A percentile compares a stretch with the other conserved stretches of the same genome.
These are phyloP conservation scores for Bryoerythrophyllum caledonicum DNA, from an alignment of 225 moss, liverwort and hornwort species.

Conservation along the genomic window DNA sequence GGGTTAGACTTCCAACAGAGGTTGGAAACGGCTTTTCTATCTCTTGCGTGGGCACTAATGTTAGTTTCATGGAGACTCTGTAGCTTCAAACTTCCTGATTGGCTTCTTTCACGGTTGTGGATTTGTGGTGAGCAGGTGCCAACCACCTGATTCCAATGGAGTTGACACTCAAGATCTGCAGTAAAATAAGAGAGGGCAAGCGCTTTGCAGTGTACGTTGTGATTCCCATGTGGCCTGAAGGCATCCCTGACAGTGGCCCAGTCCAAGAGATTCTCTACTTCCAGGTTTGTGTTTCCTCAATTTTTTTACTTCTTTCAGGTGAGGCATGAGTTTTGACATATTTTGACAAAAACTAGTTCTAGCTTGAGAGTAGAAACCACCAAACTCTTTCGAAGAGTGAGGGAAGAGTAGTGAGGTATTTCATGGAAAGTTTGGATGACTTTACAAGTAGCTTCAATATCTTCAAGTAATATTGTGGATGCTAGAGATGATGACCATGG, in stretches of 20 bases:
- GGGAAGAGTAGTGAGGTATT: no score
- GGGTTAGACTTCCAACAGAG: no score
- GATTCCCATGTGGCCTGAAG: constrained; percentile 96
- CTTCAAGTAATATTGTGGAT: background rate
- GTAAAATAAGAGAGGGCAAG: constrained; percentile 73
- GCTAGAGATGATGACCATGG: constrained; percentile 1
- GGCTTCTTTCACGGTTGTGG: constrained; percentile 9
- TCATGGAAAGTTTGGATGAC: no score
- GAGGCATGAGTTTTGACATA: no score
- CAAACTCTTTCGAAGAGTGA: no score
- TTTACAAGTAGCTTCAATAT: no score
- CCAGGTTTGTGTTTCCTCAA: constrained; percentile 49
- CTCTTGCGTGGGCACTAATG: no score
- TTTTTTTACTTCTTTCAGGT: background rate
- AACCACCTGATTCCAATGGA: constrained; percentile 99
- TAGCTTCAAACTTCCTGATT: background rate
- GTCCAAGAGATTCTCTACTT: constrained; percentile 93
- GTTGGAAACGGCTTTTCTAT: no score
- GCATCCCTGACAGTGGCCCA: constrained; percentile 59
- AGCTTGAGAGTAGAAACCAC: no score
- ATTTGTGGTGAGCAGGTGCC: constrained; percentile 54
- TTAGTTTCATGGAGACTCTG: background rate
- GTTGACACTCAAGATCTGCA: constrained; percentile 72
- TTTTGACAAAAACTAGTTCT: no score
- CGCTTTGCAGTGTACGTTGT: constrained; percentile 77